A percentile compares a stretch with the other conserved stretches of the same genome.
These are phyloP conservation scores for Monascus purpureus DNA, from an alignment of 495 filamentous ascomycete species.

Conservation along the genomic window DNA sequence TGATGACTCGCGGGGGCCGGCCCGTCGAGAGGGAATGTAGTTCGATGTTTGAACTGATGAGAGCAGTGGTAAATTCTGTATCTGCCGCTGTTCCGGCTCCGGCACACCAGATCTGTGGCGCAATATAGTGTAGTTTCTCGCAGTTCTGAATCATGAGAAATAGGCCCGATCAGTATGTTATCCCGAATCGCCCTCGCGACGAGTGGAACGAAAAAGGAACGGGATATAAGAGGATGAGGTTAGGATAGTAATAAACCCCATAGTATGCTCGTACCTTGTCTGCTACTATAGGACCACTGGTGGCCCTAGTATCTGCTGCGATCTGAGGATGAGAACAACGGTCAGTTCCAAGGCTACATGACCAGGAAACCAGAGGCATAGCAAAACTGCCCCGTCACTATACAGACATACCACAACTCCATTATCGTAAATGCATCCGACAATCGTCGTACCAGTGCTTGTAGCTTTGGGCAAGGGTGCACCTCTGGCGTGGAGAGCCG, in stretches of 20 bases:
- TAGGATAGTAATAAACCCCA: not conserved
- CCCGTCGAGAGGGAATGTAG: slow-evolving; percentile 90
- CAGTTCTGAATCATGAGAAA: slow-evolving; percentile 53
- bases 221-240: too few species aligned
- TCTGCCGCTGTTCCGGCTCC: slow-evolving; percentile 96
- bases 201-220: too few species aligned
- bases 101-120: slow-evolving; percentile 98
- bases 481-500: slow-evolving; percentile 81
- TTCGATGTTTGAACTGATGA: slow-evolving; percentile 97
- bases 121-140: slow-evolving; percentile 98
- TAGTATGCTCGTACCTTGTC: slow-evolving; percentile 56
- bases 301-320: slow-evolving; percentile 95
- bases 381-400: not conserved
- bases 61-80: slow-evolving; percentile 96
- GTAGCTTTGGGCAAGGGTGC: slow-evolving; percentile 94
- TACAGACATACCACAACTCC: slow-evolving; percentile 70
- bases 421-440: slow-evolving; percentile 92
- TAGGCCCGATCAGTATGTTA: too few species aligned
- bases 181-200: too few species aligned
- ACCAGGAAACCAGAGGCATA: not conserved
- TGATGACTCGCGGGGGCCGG: slow-evolving; percentile 92
- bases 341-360: slow-evolving; percentile 5
- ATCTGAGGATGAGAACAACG: slow-evolving; percentile 41
- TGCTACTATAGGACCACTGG: slow-evolving; percentile 93
- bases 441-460: slow-evolving; percentile 98